These are phyloP conservation scores for Fusarium sp. DNA, from an alignment of 2,329 filamentous ascomycete genomes.

Conservation along the genomic window DNA sequence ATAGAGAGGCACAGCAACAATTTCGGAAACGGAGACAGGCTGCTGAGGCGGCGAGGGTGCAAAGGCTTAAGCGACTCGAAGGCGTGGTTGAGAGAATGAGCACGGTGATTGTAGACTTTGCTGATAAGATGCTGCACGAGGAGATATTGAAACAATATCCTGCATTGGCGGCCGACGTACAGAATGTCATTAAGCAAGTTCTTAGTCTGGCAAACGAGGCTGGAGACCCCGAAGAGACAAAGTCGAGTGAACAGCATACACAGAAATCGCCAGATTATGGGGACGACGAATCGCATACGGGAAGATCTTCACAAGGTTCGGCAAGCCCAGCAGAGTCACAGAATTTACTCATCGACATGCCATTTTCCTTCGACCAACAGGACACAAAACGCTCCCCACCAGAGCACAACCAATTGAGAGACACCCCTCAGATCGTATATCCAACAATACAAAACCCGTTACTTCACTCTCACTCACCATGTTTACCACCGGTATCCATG, in stretches of 20 bases:
- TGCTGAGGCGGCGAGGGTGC: neutral
- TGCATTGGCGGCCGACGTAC: neutral
- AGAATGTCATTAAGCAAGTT: conserved; percentile 1
- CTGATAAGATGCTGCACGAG: conserved; percentile 8
- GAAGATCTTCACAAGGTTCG: neutral
- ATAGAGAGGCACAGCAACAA: conserved; percentile 18
- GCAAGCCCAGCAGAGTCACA: neutral
- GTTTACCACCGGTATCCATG: neutral
- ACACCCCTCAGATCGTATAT: neutral
- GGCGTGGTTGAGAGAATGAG: conserved; percentile 15
- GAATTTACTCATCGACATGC: too few species aligned
- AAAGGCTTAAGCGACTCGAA: conserved; percentile 7
- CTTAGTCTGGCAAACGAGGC: conserved; percentile 8
- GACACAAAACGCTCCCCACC: neutral
- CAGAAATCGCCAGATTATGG: neutral
- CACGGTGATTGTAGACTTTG: conserved; percentile 4
- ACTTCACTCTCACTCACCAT: neutral
- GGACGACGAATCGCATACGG: neutral
- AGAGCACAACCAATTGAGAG: neutral
- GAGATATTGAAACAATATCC: conserved; percentile 8
- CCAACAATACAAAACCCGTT: neutral
- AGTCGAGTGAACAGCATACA: neutral
- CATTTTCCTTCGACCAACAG: neutral
- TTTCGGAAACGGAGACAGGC: conserved; percentile 16
- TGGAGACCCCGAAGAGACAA: neutral